Conservation (phyloP, 1,284 basidiomycete genomes). For the Thecaphora thlaspeos region DNA sequence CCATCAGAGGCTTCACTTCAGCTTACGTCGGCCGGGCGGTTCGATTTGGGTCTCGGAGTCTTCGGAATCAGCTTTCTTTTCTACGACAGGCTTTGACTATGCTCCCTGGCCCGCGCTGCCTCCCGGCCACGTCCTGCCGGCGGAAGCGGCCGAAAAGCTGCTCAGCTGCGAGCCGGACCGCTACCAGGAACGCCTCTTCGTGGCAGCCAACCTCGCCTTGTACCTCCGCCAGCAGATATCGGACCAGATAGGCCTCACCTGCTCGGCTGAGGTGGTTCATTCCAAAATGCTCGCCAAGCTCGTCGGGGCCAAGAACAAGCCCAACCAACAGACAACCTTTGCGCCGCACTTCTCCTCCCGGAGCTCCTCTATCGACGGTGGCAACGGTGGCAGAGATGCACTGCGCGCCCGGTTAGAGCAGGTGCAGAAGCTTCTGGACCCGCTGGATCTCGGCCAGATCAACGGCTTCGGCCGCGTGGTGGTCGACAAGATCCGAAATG, state of each 20-base stretch:
- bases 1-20: no score
- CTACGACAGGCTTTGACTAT: constrained; percentile 46
- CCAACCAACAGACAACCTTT: constrained; percentile 54
- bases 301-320: constrained; percentile 55
- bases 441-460: constrained; percentile 41
- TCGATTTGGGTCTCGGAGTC: no score
- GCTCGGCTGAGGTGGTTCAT: constrained; percentile 57
- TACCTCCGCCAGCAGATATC: constrained; percentile 51
- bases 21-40: no score
- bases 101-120: constrained; percentile 15
- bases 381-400: neutral
- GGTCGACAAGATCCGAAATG: constrained; percentile 29
- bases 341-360: constrained; percentile 7
- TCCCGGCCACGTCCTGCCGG: constrained; percentile 16
- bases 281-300: constrained; percentile 58
- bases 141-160: constrained; percentile 9
- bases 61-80: no score
- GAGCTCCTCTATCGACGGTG: neutral
- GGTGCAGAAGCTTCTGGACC: constrained; percentile 49
- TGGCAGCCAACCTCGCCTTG: constrained; percentile 54
- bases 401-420: constrained; percentile 6
- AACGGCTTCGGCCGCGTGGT: constrained; percentile 42
- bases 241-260: constrained; percentile 55
- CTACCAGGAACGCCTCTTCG: constrained; percentile 27
- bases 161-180: constrained; percentile 10